Evolutionary conservation across 768 basidiomycete species (phyloP).

Genomic region (Pholiota microspora): DNA sequence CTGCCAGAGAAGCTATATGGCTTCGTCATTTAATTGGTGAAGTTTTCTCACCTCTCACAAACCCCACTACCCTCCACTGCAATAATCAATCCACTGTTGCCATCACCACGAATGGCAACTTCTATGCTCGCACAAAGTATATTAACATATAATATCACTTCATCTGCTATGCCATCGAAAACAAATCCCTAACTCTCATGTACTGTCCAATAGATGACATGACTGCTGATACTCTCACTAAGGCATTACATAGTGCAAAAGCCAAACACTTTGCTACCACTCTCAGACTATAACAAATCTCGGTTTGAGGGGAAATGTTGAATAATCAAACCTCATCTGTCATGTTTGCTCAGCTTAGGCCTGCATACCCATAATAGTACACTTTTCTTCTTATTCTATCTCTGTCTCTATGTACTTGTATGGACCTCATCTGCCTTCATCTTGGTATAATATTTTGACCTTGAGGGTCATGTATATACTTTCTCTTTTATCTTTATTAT

Average conservation of each 20-base stretch:
- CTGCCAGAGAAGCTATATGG: slow-evolving; percentile 2
- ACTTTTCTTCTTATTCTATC: too few relatives aligned
- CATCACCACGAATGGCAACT: slow-evolving; percentile 7
- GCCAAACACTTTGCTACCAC: slow-evolving; percentile 15
- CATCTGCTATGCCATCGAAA: slow-evolving; percentile 10
- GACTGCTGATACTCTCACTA: slow-evolving; percentile 13
- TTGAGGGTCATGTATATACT: too few relatives aligned
- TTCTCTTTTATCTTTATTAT: too few relatives aligned
- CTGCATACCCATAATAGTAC: too few relatives aligned
- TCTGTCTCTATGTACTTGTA: too few relatives aligned
- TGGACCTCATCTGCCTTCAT: too few relatives aligned
- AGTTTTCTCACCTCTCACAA: background rate
- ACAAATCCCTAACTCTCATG: slow-evolving; percentile 10
- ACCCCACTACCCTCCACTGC: background rate
- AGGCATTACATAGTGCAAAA: slow-evolving; percentile 11
- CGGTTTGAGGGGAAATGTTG: too few relatives aligned
- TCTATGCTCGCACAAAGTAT: slow-evolving; percentile 16
- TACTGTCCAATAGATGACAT: slow-evolving; percentile 12
- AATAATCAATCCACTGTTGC: slow-evolving; percentile 17
- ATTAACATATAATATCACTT: slow-evolving; percentile 19
- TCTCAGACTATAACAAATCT: too few relatives aligned
- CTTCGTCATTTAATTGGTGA: too few relatives aligned
- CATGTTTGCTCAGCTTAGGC: too few relatives aligned
- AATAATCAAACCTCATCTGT: too few relatives aligned
- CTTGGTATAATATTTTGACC: too few relatives aligned